Percentiles rank a stretch among this genome's conserved stretches.
Evolutionary conservation across 345 rosid species (phyloP).

Genomic region (Hirschfeldia incana): DNA sequence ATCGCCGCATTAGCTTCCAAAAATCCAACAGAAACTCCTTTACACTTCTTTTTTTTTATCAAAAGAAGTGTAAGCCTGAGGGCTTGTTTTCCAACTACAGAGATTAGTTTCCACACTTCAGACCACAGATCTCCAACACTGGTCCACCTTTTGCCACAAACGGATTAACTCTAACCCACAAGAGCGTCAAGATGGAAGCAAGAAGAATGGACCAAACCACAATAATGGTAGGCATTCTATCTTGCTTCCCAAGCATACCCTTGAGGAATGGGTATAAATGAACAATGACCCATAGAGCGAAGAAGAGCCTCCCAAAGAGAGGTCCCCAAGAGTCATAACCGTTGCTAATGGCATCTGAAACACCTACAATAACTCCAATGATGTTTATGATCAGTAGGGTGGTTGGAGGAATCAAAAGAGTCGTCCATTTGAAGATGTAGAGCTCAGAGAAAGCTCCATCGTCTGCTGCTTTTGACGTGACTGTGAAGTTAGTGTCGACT

Average conservation of each 20-base stretch:
- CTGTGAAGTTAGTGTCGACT: conserved; percentile 84
- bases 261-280: conserved; percentile 94
- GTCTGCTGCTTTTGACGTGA: conserved; percentile 88
- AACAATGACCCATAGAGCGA: conserved; percentile 88
- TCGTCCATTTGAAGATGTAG: conserved; percentile 94
- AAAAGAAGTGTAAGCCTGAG: too few relatives aligned
- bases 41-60: background rate
- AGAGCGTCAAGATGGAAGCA: conserved; percentile 80
- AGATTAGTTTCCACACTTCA: conserved; percentile 67
- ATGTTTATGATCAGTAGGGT: conserved; percentile 87
- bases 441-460: conserved; percentile 94
- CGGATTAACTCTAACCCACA: conserved; percentile 93
- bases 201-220: conserved; percentile 88
- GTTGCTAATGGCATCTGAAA: conserved; percentile 87
- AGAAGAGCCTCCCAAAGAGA: conserved; percentile 84
- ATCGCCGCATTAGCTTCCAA: conserved; percentile 19
- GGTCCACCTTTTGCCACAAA: conserved; percentile 86
- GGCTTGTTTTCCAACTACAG: background rate
- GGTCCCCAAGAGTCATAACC: conserved; percentile 99
- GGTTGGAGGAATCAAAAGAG: conserved; percentile 78
- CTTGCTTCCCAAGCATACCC: conserved; percentile 92
- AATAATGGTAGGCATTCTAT: conserved; percentile 85
- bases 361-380: conserved; percentile 86
- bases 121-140: conserved; percentile 75
- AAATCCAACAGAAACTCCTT: conserved; percentile 18